A percentile compares a stretch with the other conserved stretches of the same genome.
Conservation (phyloP, 225 moss, liverwort and hornwort genomes). For the Takakia lepidozioides region DNA sequence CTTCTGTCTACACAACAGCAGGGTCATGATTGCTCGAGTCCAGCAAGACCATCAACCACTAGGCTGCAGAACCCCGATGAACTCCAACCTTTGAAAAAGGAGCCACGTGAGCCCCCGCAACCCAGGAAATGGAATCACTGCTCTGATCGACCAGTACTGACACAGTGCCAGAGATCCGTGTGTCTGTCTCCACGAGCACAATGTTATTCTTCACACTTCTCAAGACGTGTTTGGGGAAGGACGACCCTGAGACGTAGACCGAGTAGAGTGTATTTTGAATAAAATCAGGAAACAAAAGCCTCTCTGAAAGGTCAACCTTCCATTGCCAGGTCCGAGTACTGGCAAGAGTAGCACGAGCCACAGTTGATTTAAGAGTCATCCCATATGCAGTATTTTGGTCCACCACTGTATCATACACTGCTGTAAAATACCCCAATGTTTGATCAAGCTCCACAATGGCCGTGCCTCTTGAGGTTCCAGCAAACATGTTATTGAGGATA, state of each 20-base stretch:
- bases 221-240: conserved; percentile 45
- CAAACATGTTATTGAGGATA: conserved; percentile 61
- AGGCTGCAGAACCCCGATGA: too few species aligned
- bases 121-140: conserved; percentile 44
- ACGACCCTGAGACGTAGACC: conserved; percentile 35
- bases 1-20: too few species aligned
- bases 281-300: conserved; percentile 57
- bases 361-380: conserved; percentile 67
- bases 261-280: conserved; percentile 71
- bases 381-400: conserved; percentile 85
- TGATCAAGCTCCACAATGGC: conserved; percentile 64
- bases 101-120: not conserved
- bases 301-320: conserved; percentile 56
- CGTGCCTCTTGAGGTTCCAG: conserved; percentile 34
- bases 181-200: conserved; percentile 56
- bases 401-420: conserved; percentile 50
- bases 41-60: too few species aligned
- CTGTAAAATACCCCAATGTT: conserved; percentile 36
- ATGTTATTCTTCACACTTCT: conserved; percentile 52
- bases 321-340: conserved; percentile 40
- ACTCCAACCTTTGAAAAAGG: not conserved
- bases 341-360: conserved; percentile 52
- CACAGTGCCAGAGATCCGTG: conserved; percentile 46
- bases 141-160: conserved; percentile 72
- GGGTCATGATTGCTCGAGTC: too few species aligned